phyloP scores from a whole-genome alignment of 495 filamentous ascomycete genomes.

The Penicillium maclennaniae region DNA sequence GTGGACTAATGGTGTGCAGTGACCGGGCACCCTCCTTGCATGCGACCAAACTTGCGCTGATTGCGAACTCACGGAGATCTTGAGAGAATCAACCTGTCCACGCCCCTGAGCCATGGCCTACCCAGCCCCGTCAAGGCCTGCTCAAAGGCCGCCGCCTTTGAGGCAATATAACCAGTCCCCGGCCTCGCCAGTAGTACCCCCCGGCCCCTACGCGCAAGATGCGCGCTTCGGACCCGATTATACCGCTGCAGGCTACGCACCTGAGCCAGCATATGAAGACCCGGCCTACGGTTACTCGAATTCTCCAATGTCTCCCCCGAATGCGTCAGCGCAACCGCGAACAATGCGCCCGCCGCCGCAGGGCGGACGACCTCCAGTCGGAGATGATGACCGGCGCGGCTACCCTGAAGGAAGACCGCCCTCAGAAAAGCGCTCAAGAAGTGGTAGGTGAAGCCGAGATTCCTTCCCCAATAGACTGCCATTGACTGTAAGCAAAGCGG shows the following conservation, averaged over 20 bases:
- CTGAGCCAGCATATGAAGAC: constrained; percentile 44
- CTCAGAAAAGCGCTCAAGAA: constrained; percentile 27
- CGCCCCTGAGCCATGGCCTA: constrained; percentile 32
- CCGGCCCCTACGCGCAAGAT: constrained; percentile 44
- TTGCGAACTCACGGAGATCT: constrained; percentile 5
- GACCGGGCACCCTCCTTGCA: constrained; percentile 19
- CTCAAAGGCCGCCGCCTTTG: constrained; percentile 46
- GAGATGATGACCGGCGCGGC: constrained; percentile 27
- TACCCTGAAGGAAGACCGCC: constrained; percentile 24
- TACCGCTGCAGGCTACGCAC: constrained; percentile 29
- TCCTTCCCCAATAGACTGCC: not conserved
- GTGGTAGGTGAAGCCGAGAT: constrained; percentile 27
- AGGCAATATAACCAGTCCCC: constrained; percentile 46
- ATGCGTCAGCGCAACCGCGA: constrained; percentile 37
- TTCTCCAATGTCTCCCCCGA: constrained; percentile 44
- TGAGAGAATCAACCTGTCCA: not conserved
- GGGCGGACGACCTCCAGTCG: constrained; percentile 28
- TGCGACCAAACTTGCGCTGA: constrained; percentile 10
- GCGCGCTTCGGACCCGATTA: constrained; percentile 46
- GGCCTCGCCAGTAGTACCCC: constrained; percentile 24
- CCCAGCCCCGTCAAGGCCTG: constrained; percentile 17
- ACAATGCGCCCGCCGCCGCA: constrained; percentile 32
- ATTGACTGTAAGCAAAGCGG: constrained; percentile 20
- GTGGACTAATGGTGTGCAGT: constrained; percentile 9
- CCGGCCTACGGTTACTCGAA: constrained; percentile 37